Conservation (phyloP, 345 rosid genomes). For the Syzygium aromaticum region DNA sequence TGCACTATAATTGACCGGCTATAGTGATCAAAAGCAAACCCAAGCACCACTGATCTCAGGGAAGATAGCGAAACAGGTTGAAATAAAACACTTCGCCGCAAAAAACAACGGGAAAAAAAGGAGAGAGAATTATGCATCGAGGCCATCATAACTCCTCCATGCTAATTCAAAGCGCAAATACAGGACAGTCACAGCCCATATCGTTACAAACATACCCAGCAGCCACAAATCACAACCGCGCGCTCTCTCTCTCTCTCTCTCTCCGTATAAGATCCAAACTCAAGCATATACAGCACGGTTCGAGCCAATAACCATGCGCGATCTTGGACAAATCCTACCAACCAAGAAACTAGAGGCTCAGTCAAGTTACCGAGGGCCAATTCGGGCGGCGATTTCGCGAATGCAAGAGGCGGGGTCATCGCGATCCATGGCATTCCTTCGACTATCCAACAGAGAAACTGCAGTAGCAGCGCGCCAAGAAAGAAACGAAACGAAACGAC, state of each 20-base stretch:
- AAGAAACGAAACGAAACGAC: not conserved
- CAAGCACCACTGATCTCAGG: not conserved
- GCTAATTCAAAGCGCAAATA: not conserved
- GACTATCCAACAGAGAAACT: not conserved
- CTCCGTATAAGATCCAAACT: not conserved
- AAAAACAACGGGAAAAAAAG: not conserved
- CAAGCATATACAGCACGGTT: not conserved
- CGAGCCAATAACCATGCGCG: not conserved
- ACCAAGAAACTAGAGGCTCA: not conserved
- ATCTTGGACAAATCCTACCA: not conserved
- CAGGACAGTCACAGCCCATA: not conserved
- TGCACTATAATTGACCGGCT: not conserved
- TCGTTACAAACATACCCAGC: not conserved
- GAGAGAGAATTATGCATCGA: not conserved
- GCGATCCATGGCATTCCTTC: not conserved
- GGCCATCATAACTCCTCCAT: not conserved
- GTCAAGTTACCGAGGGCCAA: not conserved
- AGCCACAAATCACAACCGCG: not conserved
- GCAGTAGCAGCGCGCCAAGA: not conserved
- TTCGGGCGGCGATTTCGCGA: not conserved
- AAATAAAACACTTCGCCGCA: not conserved
- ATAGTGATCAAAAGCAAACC: not conserved
- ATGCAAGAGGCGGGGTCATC: not conserved
- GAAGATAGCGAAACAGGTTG: not conserved
- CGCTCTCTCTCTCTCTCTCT: not conserved